phyloP scores from a whole-genome alignment of 768 basidiomycete species.

The Lactarius hengduanensis region DNA sequence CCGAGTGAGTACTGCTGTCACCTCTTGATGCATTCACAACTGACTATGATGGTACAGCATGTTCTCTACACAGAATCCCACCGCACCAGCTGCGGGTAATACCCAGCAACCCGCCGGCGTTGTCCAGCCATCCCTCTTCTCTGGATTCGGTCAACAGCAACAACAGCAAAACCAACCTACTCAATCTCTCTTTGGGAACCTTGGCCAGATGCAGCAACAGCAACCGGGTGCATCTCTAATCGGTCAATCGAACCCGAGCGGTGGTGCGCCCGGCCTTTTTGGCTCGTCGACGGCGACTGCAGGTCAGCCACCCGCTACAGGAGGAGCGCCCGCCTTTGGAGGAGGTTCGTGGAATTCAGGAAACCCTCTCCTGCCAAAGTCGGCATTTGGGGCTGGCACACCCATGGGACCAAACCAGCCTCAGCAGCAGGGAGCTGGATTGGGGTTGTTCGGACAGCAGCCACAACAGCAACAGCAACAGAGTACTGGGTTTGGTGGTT shows the following conservation, averaged over 20 bases:
- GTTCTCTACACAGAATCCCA: not conserved
- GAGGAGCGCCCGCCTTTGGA: slow-evolving; percentile 11
- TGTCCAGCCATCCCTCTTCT: slow-evolving; percentile 26
- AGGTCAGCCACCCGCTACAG: slow-evolving; percentile 3
- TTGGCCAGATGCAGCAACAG: slow-evolving; percentile 26
- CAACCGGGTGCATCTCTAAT: slow-evolving; percentile 13
- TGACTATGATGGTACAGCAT: slow-evolving; percentile 1
- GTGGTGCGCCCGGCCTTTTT: slow-evolving; percentile 4
- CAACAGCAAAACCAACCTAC: slow-evolving; percentile 35
- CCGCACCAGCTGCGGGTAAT: not conserved
- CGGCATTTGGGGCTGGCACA: slow-evolving; percentile 18
- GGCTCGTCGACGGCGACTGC: slow-evolving; percentile 2
- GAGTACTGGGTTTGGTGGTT: slow-evolving; percentile 17
- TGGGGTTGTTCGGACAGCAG: slow-evolving; percentile 25
- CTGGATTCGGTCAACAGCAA: slow-evolving; percentile 31
- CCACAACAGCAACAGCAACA: slow-evolving; percentile 25
- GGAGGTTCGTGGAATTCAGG: slow-evolving; percentile 18
- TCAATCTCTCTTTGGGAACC: slow-evolving; percentile 32
- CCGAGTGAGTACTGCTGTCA: slow-evolving; percentile 1
- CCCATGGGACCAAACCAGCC: not conserved
- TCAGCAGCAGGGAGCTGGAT: slow-evolving; percentile 5
- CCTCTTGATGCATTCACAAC: not conserved
- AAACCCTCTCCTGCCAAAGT: slow-evolving; percentile 25
- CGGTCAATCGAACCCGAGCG: not conserved
- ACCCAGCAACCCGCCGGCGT: not conserved